Conservation (phyloP, 768 basidiomycete genomes). For the Dictyophora rubrovolvata region DNA sequence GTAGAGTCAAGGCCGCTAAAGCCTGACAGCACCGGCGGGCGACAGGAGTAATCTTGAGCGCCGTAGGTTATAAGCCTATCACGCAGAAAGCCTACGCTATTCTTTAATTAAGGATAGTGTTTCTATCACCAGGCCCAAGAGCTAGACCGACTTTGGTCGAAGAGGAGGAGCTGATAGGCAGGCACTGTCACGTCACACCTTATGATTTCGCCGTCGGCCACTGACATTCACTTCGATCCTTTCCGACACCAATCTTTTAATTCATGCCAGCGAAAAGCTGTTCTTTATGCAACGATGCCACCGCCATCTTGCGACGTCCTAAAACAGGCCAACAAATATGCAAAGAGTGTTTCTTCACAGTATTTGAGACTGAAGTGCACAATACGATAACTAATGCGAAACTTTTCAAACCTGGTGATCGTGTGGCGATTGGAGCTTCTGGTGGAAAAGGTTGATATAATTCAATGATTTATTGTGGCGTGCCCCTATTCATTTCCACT, state of each 20-base stretch:
- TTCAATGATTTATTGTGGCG: not conserved
- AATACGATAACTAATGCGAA: conserved; percentile 79
- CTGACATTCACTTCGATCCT: too few species aligned
- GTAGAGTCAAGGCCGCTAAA: not conserved
- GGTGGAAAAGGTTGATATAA: conserved; percentile 80
- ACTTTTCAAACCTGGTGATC: conserved; percentile 82
- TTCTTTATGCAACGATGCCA: conserved; percentile 60
- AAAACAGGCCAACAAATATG: conserved; percentile 98
- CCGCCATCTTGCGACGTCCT: conserved; percentile 85
- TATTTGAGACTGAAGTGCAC: conserved; percentile 98
- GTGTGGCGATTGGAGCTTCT: conserved; percentile 94
- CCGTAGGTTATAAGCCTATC: too few species aligned
- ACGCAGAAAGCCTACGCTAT: too few species aligned
- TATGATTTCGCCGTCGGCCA: too few species aligned
- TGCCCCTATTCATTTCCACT: conserved; percentile 1
- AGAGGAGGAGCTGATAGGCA: too few species aligned
- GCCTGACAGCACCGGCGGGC: too few species aligned
- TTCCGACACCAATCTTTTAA: too few species aligned
- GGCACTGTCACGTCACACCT: not conserved
- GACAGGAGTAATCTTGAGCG: too few species aligned
- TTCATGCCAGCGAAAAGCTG: conserved; percentile 76
- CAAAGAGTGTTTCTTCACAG: conserved; percentile 90
- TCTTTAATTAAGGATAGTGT: too few species aligned
- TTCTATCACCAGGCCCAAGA: too few species aligned
- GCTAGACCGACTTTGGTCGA: too few species aligned